Percentiles rank a stretch among this genome's conserved stretches.
Evolutionary conservation across 2,329 filamentous ascomycete genomes (phyloP).

Genomic region (Periconia sp.): DNA sequence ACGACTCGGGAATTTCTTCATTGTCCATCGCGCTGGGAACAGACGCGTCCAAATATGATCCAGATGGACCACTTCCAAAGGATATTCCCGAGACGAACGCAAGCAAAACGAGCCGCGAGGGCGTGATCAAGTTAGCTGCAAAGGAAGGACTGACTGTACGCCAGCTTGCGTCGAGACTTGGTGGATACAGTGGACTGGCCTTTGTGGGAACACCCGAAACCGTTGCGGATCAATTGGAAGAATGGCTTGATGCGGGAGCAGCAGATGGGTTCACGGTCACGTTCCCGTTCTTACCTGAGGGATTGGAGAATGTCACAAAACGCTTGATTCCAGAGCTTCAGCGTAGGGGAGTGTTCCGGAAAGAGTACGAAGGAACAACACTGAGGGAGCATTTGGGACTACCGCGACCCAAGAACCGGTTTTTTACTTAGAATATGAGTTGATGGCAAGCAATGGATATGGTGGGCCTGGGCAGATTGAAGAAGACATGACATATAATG

Average conservation of each 20-base stretch:
- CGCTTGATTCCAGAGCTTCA: constrained; percentile 55
- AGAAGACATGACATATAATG: background rate
- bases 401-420: constrained; percentile 48
- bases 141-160: constrained; percentile 53
- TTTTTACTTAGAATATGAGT: constrained; percentile 25
- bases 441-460: background rate
- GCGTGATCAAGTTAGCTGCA: constrained; percentile 49
- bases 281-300: constrained; percentile 55
- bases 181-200: constrained; percentile 53
- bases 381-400: constrained; percentile 59
- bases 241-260: constrained; percentile 52
- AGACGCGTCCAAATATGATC: constrained; percentile 53
- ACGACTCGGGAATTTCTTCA: constrained; percentile 57
- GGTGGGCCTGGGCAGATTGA: background rate
- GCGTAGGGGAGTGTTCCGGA: constrained; percentile 53
- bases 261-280: constrained; percentile 56
- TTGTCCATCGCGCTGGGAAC: constrained; percentile 52
- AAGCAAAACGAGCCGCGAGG: constrained; percentile 53
- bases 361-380: constrained; percentile 56
- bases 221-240: constrained; percentile 53
- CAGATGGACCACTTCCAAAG: constrained; percentile 51
- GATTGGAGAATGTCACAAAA: constrained; percentile 53
- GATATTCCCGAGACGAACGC: constrained; percentile 58
- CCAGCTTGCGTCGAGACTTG: constrained; percentile 55
- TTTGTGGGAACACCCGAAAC: constrained; percentile 55